Evolutionary conservation across 1,284 basidiomycete species (phyloP), one percentile per base, ranked within the genome.

Genomic region (Ustilago xerochloae): DNA sequence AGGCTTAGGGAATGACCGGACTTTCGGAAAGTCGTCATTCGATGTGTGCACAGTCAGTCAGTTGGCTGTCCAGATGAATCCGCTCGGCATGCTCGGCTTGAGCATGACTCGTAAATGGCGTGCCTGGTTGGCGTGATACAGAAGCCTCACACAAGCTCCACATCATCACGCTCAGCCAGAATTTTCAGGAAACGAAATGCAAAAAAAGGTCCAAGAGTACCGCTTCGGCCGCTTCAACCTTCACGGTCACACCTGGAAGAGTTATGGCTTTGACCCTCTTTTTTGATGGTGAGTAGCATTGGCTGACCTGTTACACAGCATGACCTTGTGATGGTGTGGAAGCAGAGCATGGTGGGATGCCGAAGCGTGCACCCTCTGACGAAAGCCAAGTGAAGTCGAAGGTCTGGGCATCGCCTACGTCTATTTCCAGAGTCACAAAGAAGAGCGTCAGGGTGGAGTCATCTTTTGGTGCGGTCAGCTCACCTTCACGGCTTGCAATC

Each of bases 11-110:
- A 39, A 18, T 39, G 38, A 20, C 38, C 38, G 38, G 4, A 18
- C n/a, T 39, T 39, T 39, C 38, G 20, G 20, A 20, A 39, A 39
- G 9, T 39, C 38, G 41, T 43, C 38, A 41, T 41, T 41, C n/a
- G n/a, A n/a, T 41, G 18, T 41, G 18, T 41, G 38, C 38, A 43
- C 6, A 15, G 15, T 43, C 26, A 15, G 22, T 15, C 15, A 13
- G 15, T 43, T 43, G n/a, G n/a, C n/a, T n/a, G n/a, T n/a, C 41
- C 41, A 15, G 3, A 24, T 26, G 41, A 43, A 24, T 43, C 41
- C 46, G 45, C 35, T 48, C 54, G 43, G 53, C 53, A 46, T 55
- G 53, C 30, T 55, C 32, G 53, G 53, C 53, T 33, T 55, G 9
- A 39, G 4, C 12, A 30, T 49, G 47, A 49, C 47, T 51, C 49